phyloP scores from a whole-genome alignment of 2,329 filamentous ascomycete species.

The Thielaviopsis cerberus region DNA sequence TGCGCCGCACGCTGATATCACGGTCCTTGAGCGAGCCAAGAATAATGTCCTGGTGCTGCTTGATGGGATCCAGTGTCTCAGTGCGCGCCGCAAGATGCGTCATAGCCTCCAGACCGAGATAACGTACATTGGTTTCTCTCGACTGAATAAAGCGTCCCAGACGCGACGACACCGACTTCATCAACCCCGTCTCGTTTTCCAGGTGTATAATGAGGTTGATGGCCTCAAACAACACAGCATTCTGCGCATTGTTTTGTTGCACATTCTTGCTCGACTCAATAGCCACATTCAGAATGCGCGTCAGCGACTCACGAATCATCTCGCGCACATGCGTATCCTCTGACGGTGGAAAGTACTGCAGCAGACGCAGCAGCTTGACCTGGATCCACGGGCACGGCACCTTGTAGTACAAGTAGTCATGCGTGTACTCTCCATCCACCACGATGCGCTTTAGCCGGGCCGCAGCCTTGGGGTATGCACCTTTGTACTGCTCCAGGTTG shows the following conservation, averaged over 20 bases:
- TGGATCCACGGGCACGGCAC: constrained; percentile 99
- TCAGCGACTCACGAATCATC: constrained; percentile 78
- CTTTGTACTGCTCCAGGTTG: constrained; percentile 82
- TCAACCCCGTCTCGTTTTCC: constrained; percentile 80
- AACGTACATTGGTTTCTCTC: constrained; percentile 89
- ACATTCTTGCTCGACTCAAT: constrained; percentile 95
- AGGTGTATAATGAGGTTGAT: constrained; percentile 97
- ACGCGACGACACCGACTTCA: constrained; percentile 85
- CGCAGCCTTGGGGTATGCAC: constrained; percentile 84
- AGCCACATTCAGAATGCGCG: constrained; percentile 77
- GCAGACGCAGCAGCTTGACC: constrained; percentile 73
- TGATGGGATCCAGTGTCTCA: constrained; percentile 90
- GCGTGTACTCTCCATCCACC: constrained; percentile 72
- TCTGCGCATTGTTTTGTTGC: constrained; percentile 97
- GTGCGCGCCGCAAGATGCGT: constrained; percentile 86
- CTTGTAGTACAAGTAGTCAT: constrained; percentile 95
- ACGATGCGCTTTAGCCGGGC: constrained; percentile 75
- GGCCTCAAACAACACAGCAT: constrained; percentile 91
- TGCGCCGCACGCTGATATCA: constrained; percentile 90
- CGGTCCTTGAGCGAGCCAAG: constrained; percentile 83
- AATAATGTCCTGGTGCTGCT: constrained; percentile 93
- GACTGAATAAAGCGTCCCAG: constrained; percentile 93
- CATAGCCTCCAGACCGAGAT: constrained; percentile 92
- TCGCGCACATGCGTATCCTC: constrained; percentile 84
- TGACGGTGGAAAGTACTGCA: constrained; percentile 96